Base-by-base conservation (phyloP, 78 protist species). In the Guillardia theta region DNA sequence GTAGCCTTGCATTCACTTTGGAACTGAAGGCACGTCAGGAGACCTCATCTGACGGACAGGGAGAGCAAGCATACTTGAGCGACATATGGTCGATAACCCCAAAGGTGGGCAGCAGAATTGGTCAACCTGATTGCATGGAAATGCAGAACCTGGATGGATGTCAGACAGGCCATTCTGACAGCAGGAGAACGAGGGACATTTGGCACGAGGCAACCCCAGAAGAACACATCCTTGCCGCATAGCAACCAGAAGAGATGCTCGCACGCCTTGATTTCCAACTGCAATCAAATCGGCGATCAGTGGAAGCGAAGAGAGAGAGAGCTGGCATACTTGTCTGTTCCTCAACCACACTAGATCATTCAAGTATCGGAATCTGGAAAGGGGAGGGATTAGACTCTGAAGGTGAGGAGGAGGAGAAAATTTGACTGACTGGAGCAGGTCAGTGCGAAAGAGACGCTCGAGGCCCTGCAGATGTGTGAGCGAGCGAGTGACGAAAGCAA, bases 71-170 rank as follows among this genome's bases (percentile, higher is more conserved):
- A n/a, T n/a, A n/a, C n/a, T n/a, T n/a, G 83, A 22, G 83, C 83
- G 41, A 18, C 41, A 24, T 70, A 70, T 15, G 83, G 83, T 0
- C 83, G 6, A 24, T 70, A 70, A 15, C 83, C 83, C 83, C 83
- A 70, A 36, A 70, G n/a, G 83, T 70, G 83, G 36, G 83, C 83
- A 3, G 83, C 83, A 4, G 83, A 70, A 43, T 70, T 70, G n/a
- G 83, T 70, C n/a, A 70, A 43, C 83, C 83, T 36, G 83, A 70
- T 70, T 24, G 83, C 83, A 43, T 70, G 83, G 83, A 70, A 70
- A 43, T 70, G 83, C 45, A 70, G 41, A 8, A 58, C 70, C 70
- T 58, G 70, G n/a, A n/a, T n/a, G n/a, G n/a, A n/a, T n/a, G n/a
- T n/a, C n/a, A n/a, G n/a, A n/a, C n/a, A n/a, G n/a, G n/a, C n/a